Base-by-base conservation (phyloP, 306 rosid species). In the Lathyrus sativus region DNA sequence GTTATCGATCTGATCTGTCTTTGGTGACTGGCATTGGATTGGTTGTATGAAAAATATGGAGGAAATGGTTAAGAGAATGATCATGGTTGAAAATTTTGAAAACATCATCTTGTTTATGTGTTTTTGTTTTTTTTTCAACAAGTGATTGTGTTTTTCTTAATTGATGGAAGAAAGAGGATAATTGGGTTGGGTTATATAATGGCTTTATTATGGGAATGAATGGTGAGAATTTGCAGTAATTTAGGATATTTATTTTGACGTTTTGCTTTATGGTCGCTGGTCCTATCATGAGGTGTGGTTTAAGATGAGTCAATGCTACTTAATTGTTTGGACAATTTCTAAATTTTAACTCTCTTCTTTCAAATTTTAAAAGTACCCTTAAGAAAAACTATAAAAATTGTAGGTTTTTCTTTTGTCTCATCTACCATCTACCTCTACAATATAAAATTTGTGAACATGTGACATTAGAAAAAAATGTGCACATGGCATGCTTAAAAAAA, bases 231-330 rank as follows among this genome's bases (percentile, higher is more conserved):
- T 70, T 63, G 17, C 6, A 45, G 8, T 19, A 45, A 35, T 56
- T 64, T 55, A 31, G 17, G 68, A 3, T 28, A 29, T 8, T 5
- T 0, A 37, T 35, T 19, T 22, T 55, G 55, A 44, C 10, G 46
- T 3, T 43, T 54, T 9, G 68, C 72, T 55, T 44, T 62, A 3
- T 55, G 14, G 7, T 70, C 72, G 72, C 70, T 14, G 82, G 5
- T 67, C 72, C 72, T 31, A 17, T 31, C 71, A 45, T 2, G 2
- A n/a, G 14, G 2, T 5, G 26, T 45, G 70, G 57, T 65, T 14
- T 13, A 18, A 61, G 45, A 61, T 61, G 31, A 61, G 13, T 10
- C 66, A 37, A 60, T 60, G 29, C 48, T 35, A 35, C 24, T 35
- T 14, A 5, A 12, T 59, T 59, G 0, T 5, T 58, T 6, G 1